These are phyloP conservation scores for Colletotrichum sp. DNA, from an alignment of 2,329 filamentous ascomycete species.

Conservation along the genomic window DNA sequence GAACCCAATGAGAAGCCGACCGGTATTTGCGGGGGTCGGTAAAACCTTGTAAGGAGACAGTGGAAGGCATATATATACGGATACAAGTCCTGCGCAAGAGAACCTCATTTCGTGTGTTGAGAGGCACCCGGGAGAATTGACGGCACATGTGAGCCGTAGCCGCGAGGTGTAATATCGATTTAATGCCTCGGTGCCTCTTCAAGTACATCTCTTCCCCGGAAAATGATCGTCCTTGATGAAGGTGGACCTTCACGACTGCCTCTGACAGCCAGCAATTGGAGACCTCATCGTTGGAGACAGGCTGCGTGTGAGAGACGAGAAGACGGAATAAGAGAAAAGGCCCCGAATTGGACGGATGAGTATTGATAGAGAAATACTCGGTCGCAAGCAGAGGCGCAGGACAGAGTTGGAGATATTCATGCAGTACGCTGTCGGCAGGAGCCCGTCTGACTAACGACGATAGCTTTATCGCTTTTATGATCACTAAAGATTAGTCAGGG, in stretches of 20 bases:
- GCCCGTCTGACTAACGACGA: not conserved
- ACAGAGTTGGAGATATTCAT: not conserved
- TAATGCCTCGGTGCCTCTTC: accelerated
- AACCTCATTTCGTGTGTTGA: accelerated
- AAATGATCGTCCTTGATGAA: too few species aligned
- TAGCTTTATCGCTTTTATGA: not conserved
- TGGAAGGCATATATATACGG: too few species aligned
- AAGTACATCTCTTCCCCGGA: too few species aligned
- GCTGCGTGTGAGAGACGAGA: not conserved
- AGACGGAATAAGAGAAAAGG: accelerated
- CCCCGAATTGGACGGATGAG: accelerated
- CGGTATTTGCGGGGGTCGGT: too few species aligned
- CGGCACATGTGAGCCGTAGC: not conserved
- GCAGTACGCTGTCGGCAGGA: not conserved
- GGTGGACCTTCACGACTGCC: too few species aligned
- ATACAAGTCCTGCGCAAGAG: accelerated
- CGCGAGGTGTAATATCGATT: accelerated
- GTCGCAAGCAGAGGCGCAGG: not conserved
- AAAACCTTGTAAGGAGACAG: too few species aligned
- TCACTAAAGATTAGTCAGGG: not conserved
- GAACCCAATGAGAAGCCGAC: too few species aligned
- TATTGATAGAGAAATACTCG: not conserved
- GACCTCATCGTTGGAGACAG: not conserved
- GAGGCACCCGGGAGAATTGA: not conserved
- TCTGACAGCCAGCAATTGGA: not conserved